These are phyloP conservation scores for Ophiobolus disseminans DNA, from an alignment of 2,329 filamentous ascomycete species.

Conservation along the genomic window DNA sequence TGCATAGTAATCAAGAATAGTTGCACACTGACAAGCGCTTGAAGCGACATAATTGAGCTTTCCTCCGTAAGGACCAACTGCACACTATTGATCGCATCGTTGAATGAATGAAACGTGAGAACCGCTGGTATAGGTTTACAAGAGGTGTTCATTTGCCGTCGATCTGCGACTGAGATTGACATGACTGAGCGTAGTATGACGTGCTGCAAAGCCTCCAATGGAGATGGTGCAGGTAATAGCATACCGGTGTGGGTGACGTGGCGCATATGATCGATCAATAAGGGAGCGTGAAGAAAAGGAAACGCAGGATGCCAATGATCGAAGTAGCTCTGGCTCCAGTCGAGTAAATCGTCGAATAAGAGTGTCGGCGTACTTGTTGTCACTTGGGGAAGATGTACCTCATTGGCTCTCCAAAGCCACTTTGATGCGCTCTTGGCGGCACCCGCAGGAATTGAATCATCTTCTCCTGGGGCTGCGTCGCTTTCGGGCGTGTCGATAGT, in stretches of 20 bases:
- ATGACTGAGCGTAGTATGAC: slow-evolving; percentile 32
- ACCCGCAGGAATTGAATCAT: slow-evolving; percentile 27
- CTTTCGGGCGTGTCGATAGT: slow-evolving; percentile 22
- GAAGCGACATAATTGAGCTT: slow-evolving; percentile 30
- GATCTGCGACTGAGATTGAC: slow-evolving; percentile 30
- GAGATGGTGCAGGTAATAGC: slow-evolving; percentile 2
- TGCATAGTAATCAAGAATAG: slow-evolving; percentile 33
- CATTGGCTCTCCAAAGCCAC: slow-evolving; percentile 27
- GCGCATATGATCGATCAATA: slow-evolving; percentile 26
- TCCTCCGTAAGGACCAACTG: slow-evolving; percentile 26
- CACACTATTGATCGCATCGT: slow-evolving; percentile 28
- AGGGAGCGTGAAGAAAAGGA: slow-evolving; percentile 32
- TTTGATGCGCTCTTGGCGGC: slow-evolving; percentile 27
- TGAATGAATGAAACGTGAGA: slow-evolving; percentile 28
- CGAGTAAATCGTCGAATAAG: slow-evolving; percentile 29
- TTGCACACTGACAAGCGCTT: slow-evolving; percentile 32
- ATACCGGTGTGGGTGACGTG: slow-evolving; percentile 8
- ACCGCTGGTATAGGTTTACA: slow-evolving; percentile 15
- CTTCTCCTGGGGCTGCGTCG: slow-evolving; percentile 27
- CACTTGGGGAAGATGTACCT: slow-evolving; percentile 12
- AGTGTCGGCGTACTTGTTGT: slow-evolving; percentile 7
- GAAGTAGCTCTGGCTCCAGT: slow-evolving; percentile 37
- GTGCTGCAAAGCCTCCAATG: slow-evolving; percentile 17
- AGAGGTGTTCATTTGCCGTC: slow-evolving; percentile 20
- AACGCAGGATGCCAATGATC: slow-evolving; percentile 38